A percentile compares a stretch with the other conserved stretches of the same genome.
phyloP scores from a whole-genome alignment of 495 filamentous ascomycete species.

The Hyaloscypha variabilis region DNA sequence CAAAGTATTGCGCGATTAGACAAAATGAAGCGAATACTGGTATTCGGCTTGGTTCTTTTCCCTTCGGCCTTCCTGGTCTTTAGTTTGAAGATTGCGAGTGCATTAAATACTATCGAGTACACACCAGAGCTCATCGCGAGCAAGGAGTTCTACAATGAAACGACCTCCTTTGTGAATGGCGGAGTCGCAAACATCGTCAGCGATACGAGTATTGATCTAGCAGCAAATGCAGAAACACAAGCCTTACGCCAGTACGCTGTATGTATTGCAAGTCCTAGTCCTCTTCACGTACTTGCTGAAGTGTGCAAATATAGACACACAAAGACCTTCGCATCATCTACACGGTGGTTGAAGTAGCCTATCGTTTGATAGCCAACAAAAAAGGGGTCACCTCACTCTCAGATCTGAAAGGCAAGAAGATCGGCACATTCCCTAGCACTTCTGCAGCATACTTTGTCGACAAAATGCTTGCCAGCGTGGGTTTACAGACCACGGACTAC shows the following conservation, averaged over 20 bases:
- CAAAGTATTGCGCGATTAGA: too few species aligned
- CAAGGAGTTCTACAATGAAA: conserved; percentile 38
- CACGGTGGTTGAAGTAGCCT: conserved; percentile 42
- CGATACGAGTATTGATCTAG: conserved; percentile 37
- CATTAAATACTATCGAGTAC: conserved; percentile 37
- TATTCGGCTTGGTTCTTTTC: background rate
- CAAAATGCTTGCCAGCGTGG: conserved; percentile 38
- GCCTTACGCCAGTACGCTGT: conserved; percentile 40
- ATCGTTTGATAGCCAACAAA: conserved; percentile 48
- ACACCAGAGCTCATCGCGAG: conserved; percentile 36
- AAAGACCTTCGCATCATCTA: conserved; percentile 45
- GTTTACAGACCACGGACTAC: conserved; percentile 37
- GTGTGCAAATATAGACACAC: too few species aligned
- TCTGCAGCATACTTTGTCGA: conserved; percentile 44
- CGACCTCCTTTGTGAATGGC: conserved; percentile 32
- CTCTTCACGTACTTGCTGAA: background rate
- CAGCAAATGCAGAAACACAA: conserved; percentile 50
- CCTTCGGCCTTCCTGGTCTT: background rate
- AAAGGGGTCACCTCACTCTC: conserved; percentile 34
- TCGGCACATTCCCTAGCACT: conserved; percentile 42
- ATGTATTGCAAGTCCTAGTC: background rate
- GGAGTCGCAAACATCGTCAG: conserved; percentile 37
- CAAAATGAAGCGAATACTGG: background rate
- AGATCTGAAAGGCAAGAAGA: conserved; percentile 46
- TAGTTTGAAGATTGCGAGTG: conserved; percentile 34